These are phyloP conservation scores for Nannochloropsis gaditana DNA, from an alignment of 108 stramenopile species.

Conservation along the genomic window DNA sequence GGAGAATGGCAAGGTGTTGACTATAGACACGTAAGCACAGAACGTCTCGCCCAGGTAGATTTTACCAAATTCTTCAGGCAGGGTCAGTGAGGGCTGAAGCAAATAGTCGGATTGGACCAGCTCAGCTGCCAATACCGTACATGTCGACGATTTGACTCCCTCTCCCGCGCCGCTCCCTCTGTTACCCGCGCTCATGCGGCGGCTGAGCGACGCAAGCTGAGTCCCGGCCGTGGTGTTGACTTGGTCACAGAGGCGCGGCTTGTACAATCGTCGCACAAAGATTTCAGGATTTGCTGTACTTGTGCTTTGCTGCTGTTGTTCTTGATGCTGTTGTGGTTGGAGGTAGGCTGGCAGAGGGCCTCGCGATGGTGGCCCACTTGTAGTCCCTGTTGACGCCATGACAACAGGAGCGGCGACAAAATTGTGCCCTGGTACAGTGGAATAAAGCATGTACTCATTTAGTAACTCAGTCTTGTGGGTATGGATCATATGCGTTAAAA, in stretches of 20 bases:
- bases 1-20: conserved; percentile 5
- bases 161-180: neutral
- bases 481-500: too few species aligned
- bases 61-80: conserved; percentile 4
- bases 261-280: conserved; percentile 14
- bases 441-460: too few species aligned
- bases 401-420: too few species aligned
- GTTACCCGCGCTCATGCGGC: neutral
- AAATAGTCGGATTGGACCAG: neutral
- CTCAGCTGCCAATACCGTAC: neutral
- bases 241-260: conserved; percentile 12
- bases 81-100: neutral
- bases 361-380: too few species aligned
- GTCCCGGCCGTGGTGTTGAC: neutral
- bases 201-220: neutral
- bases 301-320: neutral
- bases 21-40: conserved; percentile 7
- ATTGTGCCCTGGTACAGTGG: too few species aligned
- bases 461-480: too few species aligned
- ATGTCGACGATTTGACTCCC: neutral
- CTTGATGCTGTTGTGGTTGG: neutral
- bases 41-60: neutral
- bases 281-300: neutral
- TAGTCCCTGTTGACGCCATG: too few species aligned
- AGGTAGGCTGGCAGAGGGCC: neutral